Base-by-base conservation (phyloP, 192 early-diverging fungal species). In the Entomortierella parvispora region DNA sequence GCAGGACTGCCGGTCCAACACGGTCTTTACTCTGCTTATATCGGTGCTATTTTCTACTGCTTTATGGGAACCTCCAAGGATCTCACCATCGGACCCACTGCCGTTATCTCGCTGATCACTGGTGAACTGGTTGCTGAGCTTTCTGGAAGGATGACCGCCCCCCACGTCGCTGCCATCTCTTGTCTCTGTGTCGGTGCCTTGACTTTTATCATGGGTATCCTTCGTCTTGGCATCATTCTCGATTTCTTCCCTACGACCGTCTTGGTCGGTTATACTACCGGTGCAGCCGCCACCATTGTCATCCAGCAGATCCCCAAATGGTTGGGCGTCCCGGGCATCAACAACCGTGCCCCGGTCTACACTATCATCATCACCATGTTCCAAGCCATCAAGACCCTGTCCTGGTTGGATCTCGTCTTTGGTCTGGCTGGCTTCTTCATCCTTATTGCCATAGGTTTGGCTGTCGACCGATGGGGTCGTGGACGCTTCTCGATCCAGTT, bases 181-280 rank as follows among this genome's bases (percentile, higher is more conserved):
- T 72, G 70, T n/a, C 15, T 72, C 7, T 72, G 70, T 46, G 70
- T 72, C 45, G 96, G 96, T 22, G 69, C 93, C 22, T 81, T 95
- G 25, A 72, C 91, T 17, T 80, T 89, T 15, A 79, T 84, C 44
- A 62, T 98, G 32, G 96, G 95, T 23, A 58, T 96, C 11, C 69
- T 96, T 18, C 90, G 93, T 7, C 82, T 98, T 15, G 96, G 96
- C 7, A 85, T 94, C 52, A 80, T 96, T 31, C 90, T 96, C 43
- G 92, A 96, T 66, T 96, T 96, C 66, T 93, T 98, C 68, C 90
- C 92, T 28, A 76, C 84, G 22, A 88, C 94, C 1, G 92, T 93
- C 28, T 90, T 98, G 65, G 90, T 91, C 1, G 95, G 94, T 0
- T 98, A 96, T 71, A 95, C 92, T 65, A 88, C 94, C 2, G 95